Base-by-base conservation (phyloP, 2,329 filamentous ascomycete genomes). In the Neoascochyta sp. region DNA sequence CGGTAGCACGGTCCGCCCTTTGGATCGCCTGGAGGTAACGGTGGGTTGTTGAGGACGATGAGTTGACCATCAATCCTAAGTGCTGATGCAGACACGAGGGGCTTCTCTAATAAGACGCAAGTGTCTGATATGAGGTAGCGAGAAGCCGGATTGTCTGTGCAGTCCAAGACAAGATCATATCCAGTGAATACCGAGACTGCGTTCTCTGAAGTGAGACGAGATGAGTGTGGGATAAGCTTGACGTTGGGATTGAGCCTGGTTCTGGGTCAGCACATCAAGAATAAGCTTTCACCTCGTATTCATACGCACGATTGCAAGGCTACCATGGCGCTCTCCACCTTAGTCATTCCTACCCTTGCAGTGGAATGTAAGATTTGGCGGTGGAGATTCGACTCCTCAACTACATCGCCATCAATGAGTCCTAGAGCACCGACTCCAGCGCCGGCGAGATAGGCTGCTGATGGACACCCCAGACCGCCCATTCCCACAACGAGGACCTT, bases 51-150 rank as follows among this genome's bases (percentile, higher is more conserved):
- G 29, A 96, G 73, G 0, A 94, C 76, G 48, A 93, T 85, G 3
- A 96, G 73, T 63, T 96, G 90, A 2, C 92, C 92, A 34, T 95
- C 89, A 0, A 83, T 87, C 11, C 86, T 80, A 14, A 96, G 74
- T 0, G 92, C 90, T 1, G 89, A 93, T 1, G 90, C 92, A 3
- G 88, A 95, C 9, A 96, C 78, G 10, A 98, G 75, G 0, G 86
- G 80, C 53, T 87, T 92, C 3, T 73, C 67, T 1, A 89, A 71
- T 4, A 95, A 69, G 7, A 95, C 83, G 47, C 87, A 93, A 10
- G 84, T 77, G 57, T 98, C 92, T 0, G 87, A 95, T 43, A 96
- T 86, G 24, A 96, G 75, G 60, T 98, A 96, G 23, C 92, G 84
- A 0, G 87, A 86, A 1, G 86, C 83, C 0, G 92, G 90, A 44